Evolutionary conservation across 2,329 filamentous ascomycete species (phyloP).

Genomic region (Pleoardoris graminearum): DNA sequence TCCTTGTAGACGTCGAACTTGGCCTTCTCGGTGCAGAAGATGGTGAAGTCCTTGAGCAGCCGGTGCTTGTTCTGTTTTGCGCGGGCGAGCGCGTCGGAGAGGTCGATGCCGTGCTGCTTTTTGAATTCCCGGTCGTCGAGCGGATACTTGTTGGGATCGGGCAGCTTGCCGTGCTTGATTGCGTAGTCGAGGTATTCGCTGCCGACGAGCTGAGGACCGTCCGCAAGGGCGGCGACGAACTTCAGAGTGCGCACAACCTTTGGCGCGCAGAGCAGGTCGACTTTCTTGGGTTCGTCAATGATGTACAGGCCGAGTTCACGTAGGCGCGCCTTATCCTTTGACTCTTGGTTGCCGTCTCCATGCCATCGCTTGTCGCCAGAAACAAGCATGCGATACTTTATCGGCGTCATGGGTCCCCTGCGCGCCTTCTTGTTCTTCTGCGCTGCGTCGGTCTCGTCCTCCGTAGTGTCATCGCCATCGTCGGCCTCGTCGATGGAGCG

Average conservation of each 20-base stretch:
- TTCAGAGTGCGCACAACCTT: constrained; percentile 88
- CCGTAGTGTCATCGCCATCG: constrained; percentile 43
- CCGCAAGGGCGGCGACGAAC: constrained; percentile 85
- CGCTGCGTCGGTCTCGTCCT: constrained; percentile 56
- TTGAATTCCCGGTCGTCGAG: constrained; percentile 76
- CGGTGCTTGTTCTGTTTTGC: constrained; percentile 76
- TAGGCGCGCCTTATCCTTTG: constrained; percentile 78
- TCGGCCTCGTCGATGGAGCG: constrained; percentile 52
- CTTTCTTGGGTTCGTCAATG: constrained; percentile 72
- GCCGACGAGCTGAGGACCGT: constrained; percentile 75
- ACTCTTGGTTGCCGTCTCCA: constrained; percentile 71
- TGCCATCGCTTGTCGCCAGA: constrained; percentile 87
- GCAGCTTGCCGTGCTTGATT: constrained; percentile 68
- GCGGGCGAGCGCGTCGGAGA: constrained; percentile 68
- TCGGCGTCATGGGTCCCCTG: constrained; percentile 56
- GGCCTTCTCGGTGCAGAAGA: constrained; percentile 83
- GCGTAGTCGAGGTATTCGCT: constrained; percentile 78
- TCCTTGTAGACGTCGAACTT: constrained; percentile 82
- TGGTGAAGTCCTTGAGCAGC: constrained; percentile 73
- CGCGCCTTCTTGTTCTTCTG: constrained; percentile 66
- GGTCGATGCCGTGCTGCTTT: constrained; percentile 67
- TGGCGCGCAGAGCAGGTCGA: constrained; percentile 86
- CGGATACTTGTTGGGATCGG: constrained; percentile 65
- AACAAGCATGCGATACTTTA: constrained; percentile 75
- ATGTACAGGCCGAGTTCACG: constrained; percentile 82